Evolutionary conservation across 352 stramenopile species (phyloP).

Genomic region (Pseudoperonospora humuli): DNA sequence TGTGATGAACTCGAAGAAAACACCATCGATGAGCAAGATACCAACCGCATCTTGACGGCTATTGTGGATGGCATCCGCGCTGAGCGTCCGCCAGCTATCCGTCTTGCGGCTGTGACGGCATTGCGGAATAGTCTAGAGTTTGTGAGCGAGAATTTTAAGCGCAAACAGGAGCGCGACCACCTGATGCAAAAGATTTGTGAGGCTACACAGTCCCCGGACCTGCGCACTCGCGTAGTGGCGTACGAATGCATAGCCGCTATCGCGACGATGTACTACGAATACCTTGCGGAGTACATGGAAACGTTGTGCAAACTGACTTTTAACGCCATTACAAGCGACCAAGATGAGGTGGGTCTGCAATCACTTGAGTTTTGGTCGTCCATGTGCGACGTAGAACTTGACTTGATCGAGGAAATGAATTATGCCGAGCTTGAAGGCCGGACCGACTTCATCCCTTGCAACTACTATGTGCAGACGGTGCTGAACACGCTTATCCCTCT

Average conservation of each 20-base stretch:
- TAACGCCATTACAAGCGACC: conserved; percentile 88
- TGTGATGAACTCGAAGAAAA: conserved; percentile 77
- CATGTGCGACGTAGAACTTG: conserved; percentile 93
- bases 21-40: conserved; percentile 72
- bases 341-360: conserved; percentile 88
- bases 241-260: conserved; percentile 95
- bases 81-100: conserved; percentile 82
- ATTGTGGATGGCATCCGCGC: conserved; percentile 94
- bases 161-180: conserved; percentile 90
- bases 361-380: conserved; percentile 98
- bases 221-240: conserved; percentile 81
- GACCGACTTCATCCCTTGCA: conserved; percentile 59
- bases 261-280: conserved; percentile 95
- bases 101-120: conserved; percentile 87
- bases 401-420: conserved; percentile 88
- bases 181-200: conserved; percentile 95
- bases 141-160: conserved; percentile 94
- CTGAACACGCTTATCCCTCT: conserved; percentile 87
- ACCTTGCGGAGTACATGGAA: conserved; percentile 94
- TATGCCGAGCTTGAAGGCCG: conserved; percentile 65
- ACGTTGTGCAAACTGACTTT: conserved; percentile 94
- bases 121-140: conserved; percentile 95
- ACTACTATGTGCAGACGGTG: conserved; percentile 86
- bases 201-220: conserved; percentile 88
- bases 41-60: conserved; percentile 94